These are phyloP conservation scores for Fistulina hepatica DNA, from an alignment of 1,284 basidiomycete genomes.

Conservation along the genomic window DNA sequence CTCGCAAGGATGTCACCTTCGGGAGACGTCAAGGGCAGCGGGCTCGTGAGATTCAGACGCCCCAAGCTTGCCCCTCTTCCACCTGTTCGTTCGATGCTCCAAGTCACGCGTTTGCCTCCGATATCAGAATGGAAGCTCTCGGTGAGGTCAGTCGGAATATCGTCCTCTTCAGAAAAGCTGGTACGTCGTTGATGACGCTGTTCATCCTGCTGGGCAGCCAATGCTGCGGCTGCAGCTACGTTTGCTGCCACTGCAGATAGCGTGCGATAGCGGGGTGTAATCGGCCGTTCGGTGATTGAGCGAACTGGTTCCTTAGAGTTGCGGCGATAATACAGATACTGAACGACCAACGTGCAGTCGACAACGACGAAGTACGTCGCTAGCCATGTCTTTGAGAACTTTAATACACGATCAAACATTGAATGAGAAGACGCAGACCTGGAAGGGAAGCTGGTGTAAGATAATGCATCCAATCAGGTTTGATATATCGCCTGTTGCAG, in stretches of 20 bases:
- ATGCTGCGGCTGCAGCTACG: slow-evolving; percentile 53
- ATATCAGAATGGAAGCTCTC: slow-evolving; percentile 66
- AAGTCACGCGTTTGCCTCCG: slow-evolving; percentile 46
- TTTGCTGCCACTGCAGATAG: slow-evolving; percentile 56
- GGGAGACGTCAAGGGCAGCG: slow-evolving; percentile 21
- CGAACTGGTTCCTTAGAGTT: slow-evolving; percentile 24
- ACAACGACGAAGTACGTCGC: slow-evolving; percentile 81
- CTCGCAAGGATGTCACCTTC: slow-evolving; percentile 19
- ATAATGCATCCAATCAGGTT: slow-evolving; percentile 86
- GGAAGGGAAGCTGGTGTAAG: slow-evolving; percentile 89
- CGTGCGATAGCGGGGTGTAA: slow-evolving; percentile 54
- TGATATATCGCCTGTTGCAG: slow-evolving; percentile 68
- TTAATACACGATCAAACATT: slow-evolving; percentile 10
- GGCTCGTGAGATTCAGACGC: slow-evolving; percentile 18
- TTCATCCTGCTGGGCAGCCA: slow-evolving; percentile 50
- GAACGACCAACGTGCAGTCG: slow-evolving; percentile 61
- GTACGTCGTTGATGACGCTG: slow-evolving; percentile 20
- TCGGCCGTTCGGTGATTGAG: slow-evolving; percentile 34
- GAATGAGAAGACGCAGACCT: slow-evolving; percentile 38
- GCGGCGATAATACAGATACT: slow-evolving; percentile 67
- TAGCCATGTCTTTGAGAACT: slow-evolving; percentile 59
- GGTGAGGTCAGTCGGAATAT: slow-evolving; percentile 40
- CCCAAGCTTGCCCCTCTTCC: slow-evolving; percentile 33
- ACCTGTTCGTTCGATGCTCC: slow-evolving; percentile 51
- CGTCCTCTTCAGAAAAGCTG: too few relatives aligned